Percentiles rank a stretch among this genome's conserved stretches.
Evolutionary conservation across 2,329 filamentous ascomycete genomes (phyloP).

Genomic region (Hymenoscyphus infarciens): DNA sequence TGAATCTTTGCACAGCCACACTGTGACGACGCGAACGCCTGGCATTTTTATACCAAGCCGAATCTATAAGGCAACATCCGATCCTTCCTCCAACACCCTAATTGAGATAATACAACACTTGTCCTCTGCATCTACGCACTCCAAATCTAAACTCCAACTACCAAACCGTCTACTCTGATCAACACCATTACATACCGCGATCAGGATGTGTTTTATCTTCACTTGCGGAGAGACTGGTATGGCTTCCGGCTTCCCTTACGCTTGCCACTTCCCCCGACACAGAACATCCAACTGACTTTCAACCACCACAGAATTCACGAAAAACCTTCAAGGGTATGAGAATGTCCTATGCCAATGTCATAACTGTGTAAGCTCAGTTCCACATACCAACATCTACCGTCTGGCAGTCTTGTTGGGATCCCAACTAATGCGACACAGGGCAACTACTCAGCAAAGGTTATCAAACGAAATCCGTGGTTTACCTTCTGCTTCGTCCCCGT

Average conservation of each 20-base stretch:
- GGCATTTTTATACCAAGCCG: background rate
- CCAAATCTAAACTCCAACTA: background rate
- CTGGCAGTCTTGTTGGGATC: background rate
- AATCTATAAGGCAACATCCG: background rate
- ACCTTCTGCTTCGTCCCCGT: conserved; percentile 76
- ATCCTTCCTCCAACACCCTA: background rate
- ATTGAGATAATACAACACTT: background rate
- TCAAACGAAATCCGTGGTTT: conserved; percentile 69
- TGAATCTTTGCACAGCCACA: background rate
- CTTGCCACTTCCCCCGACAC: conserved; percentile 6
- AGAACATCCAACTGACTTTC: conserved; percentile 18
- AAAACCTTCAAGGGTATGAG: conserved; percentile 51
- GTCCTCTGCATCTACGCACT: background rate
- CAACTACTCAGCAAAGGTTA: conserved; percentile 57
- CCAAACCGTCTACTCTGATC: background rate
- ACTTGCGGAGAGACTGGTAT: conserved; percentile 36
- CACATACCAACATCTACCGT: too few species aligned
- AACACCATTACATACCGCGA: background rate
- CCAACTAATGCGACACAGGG: conserved; percentile 37
- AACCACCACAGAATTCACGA: conserved; percentile 32
- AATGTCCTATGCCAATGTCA: conserved; percentile 60
- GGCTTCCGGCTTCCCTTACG: conserved; percentile 12
- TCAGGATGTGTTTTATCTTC: conserved; percentile 34
- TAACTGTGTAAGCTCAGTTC: conserved; percentile 47
- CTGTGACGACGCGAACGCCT: background rate